Conservation (phyloP, 352 stramenopile genomes). For the Chrysophaeum taylorii region DNA sequence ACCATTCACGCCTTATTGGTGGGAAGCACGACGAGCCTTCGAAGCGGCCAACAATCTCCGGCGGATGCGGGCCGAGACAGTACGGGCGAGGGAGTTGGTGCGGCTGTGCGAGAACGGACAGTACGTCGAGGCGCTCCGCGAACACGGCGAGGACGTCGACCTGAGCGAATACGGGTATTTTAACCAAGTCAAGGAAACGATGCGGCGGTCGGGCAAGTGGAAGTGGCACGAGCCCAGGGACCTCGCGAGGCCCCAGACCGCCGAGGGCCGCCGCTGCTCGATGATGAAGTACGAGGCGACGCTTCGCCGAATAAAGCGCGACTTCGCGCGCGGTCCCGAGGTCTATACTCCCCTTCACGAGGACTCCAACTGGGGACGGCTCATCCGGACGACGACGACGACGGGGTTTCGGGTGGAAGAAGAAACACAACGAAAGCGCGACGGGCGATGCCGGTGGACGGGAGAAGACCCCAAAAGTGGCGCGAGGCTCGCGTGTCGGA, state of each 20-base stretch:
- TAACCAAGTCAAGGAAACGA: not conserved
- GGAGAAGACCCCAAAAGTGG: conserved; percentile 10
- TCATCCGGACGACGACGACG: not conserved
- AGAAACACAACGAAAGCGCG: not conserved
- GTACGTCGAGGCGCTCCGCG: not conserved
- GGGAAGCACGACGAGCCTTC: not conserved
- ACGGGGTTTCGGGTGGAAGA: not conserved
- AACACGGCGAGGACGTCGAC: not conserved
- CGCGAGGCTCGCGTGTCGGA: conserved; percentile 13
- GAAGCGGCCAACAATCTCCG: not conserved
- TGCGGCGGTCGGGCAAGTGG: not conserved
- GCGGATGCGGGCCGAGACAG: not conserved
- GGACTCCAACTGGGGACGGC: not conserved
- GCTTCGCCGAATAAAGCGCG: not conserved
- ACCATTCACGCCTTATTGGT: not conserved
- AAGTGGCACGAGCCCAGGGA: not conserved
- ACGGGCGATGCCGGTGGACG: conserved; percentile 15
- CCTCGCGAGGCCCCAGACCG: not conserved
- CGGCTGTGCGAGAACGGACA: not conserved
- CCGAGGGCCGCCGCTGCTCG: not conserved
- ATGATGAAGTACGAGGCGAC: not conserved
- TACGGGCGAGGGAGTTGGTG: not conserved
- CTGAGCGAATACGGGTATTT: not conserved
- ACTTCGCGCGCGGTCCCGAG: not conserved
- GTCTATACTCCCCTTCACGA: not conserved